Conservation (phyloP, 441 rosid species). For the Codiaeum variegatum region DNA sequence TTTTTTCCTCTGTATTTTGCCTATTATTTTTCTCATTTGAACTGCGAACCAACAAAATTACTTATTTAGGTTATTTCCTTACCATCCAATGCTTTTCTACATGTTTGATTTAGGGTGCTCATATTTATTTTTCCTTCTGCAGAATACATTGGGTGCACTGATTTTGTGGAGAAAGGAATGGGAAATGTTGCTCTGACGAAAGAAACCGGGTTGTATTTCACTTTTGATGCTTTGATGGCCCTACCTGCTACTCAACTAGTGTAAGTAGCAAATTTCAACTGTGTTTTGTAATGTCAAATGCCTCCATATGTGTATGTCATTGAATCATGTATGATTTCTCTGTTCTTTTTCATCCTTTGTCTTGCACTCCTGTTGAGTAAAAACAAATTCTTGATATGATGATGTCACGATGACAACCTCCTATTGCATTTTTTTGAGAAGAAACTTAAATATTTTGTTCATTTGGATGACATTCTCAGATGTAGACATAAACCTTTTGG, state of each 20-base stretch:
- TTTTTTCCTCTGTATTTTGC: background rate
- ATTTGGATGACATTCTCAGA: background rate
- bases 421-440: background rate
- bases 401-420: background rate
- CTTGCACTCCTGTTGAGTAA: background rate
- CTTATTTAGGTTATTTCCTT: background rate
- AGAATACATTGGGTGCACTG: conserved; percentile 56
- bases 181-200: conserved; percentile 57
- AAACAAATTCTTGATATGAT: background rate
- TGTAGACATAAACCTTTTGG: background rate
- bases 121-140: conserved; percentile 20
- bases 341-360: background rate
- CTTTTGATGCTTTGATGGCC: conserved; percentile 89
- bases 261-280: conserved; percentile 30
- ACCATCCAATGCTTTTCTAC: conserved; percentile 11
- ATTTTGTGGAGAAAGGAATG: conserved; percentile 86
- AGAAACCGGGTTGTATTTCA: conserved; percentile 66
- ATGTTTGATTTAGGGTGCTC: background rate
- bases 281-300: background rate
- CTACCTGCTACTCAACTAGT: conserved; percentile 75
- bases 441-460: background rate
- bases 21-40: background rate
- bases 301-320: background rate
- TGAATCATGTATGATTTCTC: background rate
- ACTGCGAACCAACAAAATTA: background rate